Evolutionary conservation across 495 filamentous ascomycete genomes (phyloP), one percentile per base, ranked within the genome.

Genomic region (Hyaloscypha variabilis): DNA sequence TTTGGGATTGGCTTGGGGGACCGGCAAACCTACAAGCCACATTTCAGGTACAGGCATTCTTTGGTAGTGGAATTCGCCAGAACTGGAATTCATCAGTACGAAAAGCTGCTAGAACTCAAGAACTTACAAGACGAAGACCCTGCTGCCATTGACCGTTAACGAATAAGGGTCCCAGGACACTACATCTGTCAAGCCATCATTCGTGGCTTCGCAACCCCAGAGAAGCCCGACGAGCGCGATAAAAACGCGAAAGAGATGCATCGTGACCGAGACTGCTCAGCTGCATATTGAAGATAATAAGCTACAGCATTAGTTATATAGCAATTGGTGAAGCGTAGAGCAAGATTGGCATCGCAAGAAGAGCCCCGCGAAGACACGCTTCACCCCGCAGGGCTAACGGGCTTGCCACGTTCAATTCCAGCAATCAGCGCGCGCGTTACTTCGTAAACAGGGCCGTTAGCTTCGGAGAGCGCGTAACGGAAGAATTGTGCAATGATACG

Each of bases 31-130:
- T 59, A 67, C 64, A 42, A 70, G 28, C 66, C 66, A 73, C 50
- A 85, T 63, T 53, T 86, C 85, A 0, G 85, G 85, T 2, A 86
- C 83, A 0, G 86, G 85, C 21, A 88, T 77, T 11, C 85, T 78
- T 62, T 77, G 75, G 58, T 86, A 87, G 64, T 87, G 84, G 24
- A 88, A 82, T 71, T 88, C 85, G 19, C 83, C 85, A 1, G 85
- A 76, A 42, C 70, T 72, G 13, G 39, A 52, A 25, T 3, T 25
- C 28, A 24, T 67, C 17, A 58, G 34, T 30, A 46, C 30, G n/a
- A 2, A n/a, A 8, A 46, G 39, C 11, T 46, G 4, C 13, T 10
- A 17, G 39, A 14, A 17, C 19, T 17, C 39, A 46, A 14, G 8
- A 39, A 26, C 62, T 1, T 62, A 72, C 65, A 79, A 83, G 34